phyloP scores from a whole-genome alignment of 2,329 filamentous ascomycete species.

The Monosporascus sp. region DNA sequence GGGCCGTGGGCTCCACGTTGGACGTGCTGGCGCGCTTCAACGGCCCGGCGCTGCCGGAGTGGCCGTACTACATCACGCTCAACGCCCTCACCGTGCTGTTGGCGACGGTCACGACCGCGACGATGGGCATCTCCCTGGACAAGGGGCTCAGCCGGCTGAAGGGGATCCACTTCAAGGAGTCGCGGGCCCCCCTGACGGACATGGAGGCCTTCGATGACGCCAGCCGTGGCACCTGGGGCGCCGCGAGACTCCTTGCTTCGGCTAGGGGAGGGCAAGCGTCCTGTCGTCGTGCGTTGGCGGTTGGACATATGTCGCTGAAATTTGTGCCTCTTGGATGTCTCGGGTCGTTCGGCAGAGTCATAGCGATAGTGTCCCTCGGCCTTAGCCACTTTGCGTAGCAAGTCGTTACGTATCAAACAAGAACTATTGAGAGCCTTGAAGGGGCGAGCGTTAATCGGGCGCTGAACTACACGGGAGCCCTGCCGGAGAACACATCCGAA shows the following conservation, averaged over 20 bases:
- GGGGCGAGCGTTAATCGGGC: conserved; percentile 24
- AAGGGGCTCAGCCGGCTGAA: conserved; percentile 28
- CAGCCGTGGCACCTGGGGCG: conserved; percentile 26
- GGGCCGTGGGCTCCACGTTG: conserved; percentile 23
- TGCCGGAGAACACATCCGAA: conserved; percentile 19
- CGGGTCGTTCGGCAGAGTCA: conserved; percentile 24
- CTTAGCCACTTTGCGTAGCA: conserved; percentile 29
- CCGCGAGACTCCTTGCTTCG: conserved; percentile 21
- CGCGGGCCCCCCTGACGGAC: conserved; percentile 22
- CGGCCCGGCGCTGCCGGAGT: conserved; percentile 20
- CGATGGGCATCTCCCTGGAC: conserved; percentile 25
- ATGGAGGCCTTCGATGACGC: conserved; percentile 31
- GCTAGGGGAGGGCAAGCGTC: conserved; percentile 22
- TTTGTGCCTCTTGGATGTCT: conserved; percentile 10
- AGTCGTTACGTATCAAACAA: conserved; percentile 23
- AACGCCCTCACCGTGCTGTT: conserved; percentile 29
- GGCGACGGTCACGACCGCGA: conserved; percentile 23
- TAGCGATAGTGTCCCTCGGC: conserved; percentile 23
- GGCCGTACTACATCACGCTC: conserved; percentile 28
- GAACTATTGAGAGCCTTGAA: conserved; percentile 11
- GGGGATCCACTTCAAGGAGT: conserved; percentile 28
- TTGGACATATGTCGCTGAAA: not conserved
- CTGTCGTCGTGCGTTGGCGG: too few species aligned
- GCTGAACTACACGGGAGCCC: conserved; percentile 22
- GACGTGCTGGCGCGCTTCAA: conserved; percentile 26